phyloP scores from a whole-genome alignment of 2,329 filamentous ascomycete genomes.

The Botrytis pseudocinerea region DNA sequence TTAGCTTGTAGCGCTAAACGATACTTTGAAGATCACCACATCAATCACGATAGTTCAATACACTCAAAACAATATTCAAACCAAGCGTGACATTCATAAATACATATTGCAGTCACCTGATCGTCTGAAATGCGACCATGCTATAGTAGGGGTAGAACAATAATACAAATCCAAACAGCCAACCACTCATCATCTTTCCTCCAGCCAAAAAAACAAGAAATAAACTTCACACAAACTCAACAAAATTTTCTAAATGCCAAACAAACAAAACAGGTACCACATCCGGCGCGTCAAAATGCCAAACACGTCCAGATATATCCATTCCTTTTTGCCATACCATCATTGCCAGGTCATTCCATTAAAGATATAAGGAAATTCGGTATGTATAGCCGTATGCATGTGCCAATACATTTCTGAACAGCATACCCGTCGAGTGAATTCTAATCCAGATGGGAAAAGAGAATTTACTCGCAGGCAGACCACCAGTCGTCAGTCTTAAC shows the following conservation, averaged over 20 bases:
- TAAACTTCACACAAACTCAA: background rate
- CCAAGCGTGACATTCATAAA: background rate
- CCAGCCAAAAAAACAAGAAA: background rate
- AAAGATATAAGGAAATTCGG: background rate
- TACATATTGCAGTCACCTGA: background rate
- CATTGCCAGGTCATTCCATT: background rate
- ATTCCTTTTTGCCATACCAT: slow-evolving; percentile 1
- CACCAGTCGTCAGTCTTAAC: slow-evolving; percentile 28
- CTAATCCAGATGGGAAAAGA: background rate
- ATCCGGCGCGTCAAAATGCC: background rate
- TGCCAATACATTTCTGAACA: background rate
- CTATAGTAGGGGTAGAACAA: background rate
- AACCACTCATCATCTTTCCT: background rate
- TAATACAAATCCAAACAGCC: slow-evolving; percentile 5
- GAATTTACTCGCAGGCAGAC: slow-evolving; percentile 21
- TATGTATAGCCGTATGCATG: background rate
- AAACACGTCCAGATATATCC: background rate
- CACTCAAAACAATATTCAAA: background rate
- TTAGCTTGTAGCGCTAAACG: too few relatives aligned
- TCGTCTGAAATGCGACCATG: slow-evolving; percentile 14
- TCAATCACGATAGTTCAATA: too few relatives aligned
- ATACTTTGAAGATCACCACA: background rate
- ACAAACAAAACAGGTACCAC: background rate
- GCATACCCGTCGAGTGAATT: background rate
- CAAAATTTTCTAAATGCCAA: background rate